Conservation (phyloP, 306 rosid genomes). For the Echinosophora koreensis region DNA sequence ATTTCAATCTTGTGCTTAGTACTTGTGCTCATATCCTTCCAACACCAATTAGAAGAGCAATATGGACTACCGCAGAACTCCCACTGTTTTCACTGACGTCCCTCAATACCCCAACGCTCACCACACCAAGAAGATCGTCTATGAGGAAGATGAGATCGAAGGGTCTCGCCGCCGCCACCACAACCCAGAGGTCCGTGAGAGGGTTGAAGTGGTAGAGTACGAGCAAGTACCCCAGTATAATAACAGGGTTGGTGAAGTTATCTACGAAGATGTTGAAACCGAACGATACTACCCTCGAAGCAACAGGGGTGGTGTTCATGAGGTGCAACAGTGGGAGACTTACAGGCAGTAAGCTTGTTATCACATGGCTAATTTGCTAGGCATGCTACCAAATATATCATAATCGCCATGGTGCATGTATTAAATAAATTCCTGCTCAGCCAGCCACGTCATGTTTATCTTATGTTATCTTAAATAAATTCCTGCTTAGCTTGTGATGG, state of each 20-base stretch:
- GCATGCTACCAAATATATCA: slow-evolving; percentile 11
- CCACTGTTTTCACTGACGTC: slow-evolving; percentile 48
- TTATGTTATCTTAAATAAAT: neutral
- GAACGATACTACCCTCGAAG: slow-evolving; percentile 32
- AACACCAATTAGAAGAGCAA: neutral
- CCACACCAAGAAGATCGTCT: slow-evolving; percentile 40
- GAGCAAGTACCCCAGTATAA: slow-evolving; percentile 33
- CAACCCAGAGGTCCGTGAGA: slow-evolving; percentile 44
- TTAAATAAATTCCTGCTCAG: slow-evolving; percentile 47
- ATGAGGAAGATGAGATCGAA: slow-evolving; percentile 36
- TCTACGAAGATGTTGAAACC: slow-evolving; percentile 47
- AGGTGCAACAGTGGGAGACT: slow-evolving; percentile 3
- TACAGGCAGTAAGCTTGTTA: slow-evolving; percentile 27
- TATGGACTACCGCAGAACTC: slow-evolving; percentile 49
- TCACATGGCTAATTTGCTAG: slow-evolving; percentile 36
- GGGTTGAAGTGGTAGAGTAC: slow-evolving; percentile 54
- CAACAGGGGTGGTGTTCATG: slow-evolving; percentile 15
- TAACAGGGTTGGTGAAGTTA: slow-evolving; percentile 27
- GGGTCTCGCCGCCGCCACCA: slow-evolving; percentile 4
- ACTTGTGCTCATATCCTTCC: neutral
- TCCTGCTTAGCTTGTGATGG: neutral
- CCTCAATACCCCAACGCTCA: slow-evolving; percentile 53
- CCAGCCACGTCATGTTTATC: neutral
- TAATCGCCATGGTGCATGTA: slow-evolving; percentile 15
- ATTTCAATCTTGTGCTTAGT: neutral